These are phyloP conservation scores for Mucor ambiguus DNA, from an alignment of 371 early-diverging fungal species.

Conservation along the genomic window DNA sequence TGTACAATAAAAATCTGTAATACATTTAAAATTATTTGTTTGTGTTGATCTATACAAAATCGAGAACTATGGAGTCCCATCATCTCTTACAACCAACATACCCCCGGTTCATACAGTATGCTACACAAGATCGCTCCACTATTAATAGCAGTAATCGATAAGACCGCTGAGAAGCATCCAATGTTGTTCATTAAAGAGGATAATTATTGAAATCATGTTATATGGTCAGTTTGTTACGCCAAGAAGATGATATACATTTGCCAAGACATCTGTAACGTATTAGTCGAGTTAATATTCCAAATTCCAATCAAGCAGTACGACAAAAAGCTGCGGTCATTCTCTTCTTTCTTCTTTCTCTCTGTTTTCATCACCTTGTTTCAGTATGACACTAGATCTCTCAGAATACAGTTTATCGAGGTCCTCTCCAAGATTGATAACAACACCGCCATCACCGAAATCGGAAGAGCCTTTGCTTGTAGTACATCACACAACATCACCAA, in stretches of 20 bases:
- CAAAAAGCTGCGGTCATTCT: background rate
- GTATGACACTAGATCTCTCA: conserved; percentile 4
- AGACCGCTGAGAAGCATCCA: background rate
- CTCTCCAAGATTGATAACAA: background rate
- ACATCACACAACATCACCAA: background rate
- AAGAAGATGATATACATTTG: background rate
- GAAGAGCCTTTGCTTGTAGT: background rate
- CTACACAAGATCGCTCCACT: background rate
- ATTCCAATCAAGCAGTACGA: background rate
- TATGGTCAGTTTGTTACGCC: background rate
- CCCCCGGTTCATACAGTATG: background rate
- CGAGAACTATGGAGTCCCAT: background rate
- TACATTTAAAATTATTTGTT: background rate
- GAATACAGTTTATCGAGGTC: background rate
- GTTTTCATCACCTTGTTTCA: background rate
- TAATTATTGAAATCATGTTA: background rate
- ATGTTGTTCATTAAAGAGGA: background rate
- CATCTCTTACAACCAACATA: background rate
- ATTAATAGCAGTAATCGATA: background rate
- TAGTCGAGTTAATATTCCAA: background rate
- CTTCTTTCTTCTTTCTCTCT: background rate
- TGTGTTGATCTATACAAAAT: background rate
- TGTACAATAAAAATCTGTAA: background rate
- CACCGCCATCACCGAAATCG: background rate
- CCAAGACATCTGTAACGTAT: conserved; percentile 2